These are phyloP conservation scores for Ustilago trichophora DNA, from an alignment of 1,284 basidiomycete species.

Conservation along the genomic window DNA sequence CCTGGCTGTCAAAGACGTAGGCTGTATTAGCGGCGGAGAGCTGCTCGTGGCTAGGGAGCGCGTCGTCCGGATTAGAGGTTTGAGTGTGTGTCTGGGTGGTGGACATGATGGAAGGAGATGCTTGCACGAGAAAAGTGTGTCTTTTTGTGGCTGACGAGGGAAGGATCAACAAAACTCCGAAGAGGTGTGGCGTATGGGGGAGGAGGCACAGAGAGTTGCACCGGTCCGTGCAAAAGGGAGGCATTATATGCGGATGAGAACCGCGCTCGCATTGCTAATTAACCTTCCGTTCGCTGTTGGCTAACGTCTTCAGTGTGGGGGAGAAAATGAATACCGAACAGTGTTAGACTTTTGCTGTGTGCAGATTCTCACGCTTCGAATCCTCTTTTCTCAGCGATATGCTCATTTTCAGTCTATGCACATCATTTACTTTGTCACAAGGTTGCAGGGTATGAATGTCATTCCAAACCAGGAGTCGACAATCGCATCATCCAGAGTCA, in stretches of 20 bases:
- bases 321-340: no score
- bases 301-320: background rate
- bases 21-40: conserved; percentile 19
- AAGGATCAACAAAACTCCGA: no score
- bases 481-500: no score
- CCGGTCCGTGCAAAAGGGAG: no score
- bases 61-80: conserved; percentile 14
- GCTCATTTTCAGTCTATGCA: no score
- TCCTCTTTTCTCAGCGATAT: no score
- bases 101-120: conserved; percentile 12
- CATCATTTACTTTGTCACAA: no score
- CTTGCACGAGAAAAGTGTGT: background rate
- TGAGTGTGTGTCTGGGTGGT: background rate
- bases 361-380: background rate
- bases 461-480: background rate
- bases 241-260: conserved; percentile 15
- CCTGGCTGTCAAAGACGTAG: conserved; percentile 15
- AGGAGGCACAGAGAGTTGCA: no score
- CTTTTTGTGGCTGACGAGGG: background rate
- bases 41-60: conserved; percentile 19
- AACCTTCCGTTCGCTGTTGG: no score
- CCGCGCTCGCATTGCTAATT: conserved; percentile 4
- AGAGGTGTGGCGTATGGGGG: no score
- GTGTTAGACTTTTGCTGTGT: background rate
- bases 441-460: conserved; percentile 7